Conservation (phyloP, 495 filamentous ascomycete species). For the Penicillium canescens region DNA sequence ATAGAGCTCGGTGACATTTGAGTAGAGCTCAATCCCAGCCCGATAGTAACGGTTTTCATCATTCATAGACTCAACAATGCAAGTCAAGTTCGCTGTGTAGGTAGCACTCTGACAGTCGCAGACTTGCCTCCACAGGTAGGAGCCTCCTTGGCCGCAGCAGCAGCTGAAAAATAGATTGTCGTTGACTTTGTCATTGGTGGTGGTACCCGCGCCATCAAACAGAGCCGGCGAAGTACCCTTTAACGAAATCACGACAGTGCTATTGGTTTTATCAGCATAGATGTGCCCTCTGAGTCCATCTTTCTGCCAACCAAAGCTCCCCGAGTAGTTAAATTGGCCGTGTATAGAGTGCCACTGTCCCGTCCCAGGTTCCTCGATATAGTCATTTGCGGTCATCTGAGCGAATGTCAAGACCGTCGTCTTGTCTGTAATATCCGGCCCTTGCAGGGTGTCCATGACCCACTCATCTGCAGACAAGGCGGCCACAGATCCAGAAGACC, state of each 20-base stretch:
- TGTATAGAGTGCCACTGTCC: slow-evolving; percentile 85
- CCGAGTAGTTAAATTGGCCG: slow-evolving; percentile 75
- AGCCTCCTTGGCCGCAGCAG: slow-evolving; percentile 91
- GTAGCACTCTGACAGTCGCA: slow-evolving; percentile 85
- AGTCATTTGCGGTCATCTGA: slow-evolving; percentile 84
- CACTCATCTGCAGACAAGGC: slow-evolving; percentile 69
- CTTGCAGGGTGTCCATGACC: slow-evolving; percentile 76
- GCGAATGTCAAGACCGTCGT: slow-evolving; percentile 81
- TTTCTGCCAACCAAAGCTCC: slow-evolving; percentile 83
- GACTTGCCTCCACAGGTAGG: slow-evolving; percentile 82
- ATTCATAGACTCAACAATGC: slow-evolving; percentile 69
- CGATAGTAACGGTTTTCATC: slow-evolving; percentile 90
- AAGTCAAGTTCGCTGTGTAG: slow-evolving; percentile 89
- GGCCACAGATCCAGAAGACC: slow-evolving; percentile 58
- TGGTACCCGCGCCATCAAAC: slow-evolving; percentile 93
- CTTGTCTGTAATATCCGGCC: slow-evolving; percentile 85
- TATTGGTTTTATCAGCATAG: slow-evolving; percentile 81
- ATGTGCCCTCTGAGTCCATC: slow-evolving; percentile 93
- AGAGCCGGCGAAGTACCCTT: slow-evolving; percentile 90
- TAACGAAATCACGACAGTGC: slow-evolving; percentile 84
- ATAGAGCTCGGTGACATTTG: slow-evolving; percentile 88
- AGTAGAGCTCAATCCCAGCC: slow-evolving; percentile 81
- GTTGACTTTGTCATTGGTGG: slow-evolving; percentile 95
- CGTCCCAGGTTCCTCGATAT: slow-evolving; percentile 67
- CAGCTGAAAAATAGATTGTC: slow-evolving; percentile 98